These are phyloP conservation scores for Porcisia deanei DNA, from an alignment of 208 protist genomes.

Conservation along the genomic window DNA sequence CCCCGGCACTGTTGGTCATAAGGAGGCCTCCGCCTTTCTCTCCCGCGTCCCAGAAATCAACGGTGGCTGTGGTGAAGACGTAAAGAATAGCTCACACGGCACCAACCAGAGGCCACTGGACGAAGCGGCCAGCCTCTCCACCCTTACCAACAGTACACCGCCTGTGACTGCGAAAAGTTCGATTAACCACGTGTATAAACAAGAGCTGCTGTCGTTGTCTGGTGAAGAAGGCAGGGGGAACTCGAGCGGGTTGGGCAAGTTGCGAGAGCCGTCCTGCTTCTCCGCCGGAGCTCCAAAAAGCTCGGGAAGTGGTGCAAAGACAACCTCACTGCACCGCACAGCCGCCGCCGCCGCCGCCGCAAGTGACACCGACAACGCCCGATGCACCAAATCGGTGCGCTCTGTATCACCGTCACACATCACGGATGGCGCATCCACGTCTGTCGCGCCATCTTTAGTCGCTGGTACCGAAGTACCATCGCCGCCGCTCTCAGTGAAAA, in stretches of 20 bases:
- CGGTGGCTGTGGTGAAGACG: not conserved
- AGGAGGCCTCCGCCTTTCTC: not conserved
- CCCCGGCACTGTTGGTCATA: not conserved
- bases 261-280: not conserved
- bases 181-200: not conserved
- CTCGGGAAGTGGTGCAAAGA: not conserved
- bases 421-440: constrained; percentile 2
- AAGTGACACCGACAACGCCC: not conserved
- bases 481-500: not conserved
- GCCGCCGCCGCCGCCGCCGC: too few relatives aligned
- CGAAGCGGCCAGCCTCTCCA: not conserved
- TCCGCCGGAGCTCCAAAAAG: not conserved
- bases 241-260: not conserved
- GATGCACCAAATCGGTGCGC: not conserved
- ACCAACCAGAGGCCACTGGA: not conserved
- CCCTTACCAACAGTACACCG: not conserved
- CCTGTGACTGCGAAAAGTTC: not conserved
- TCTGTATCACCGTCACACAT: not conserved
- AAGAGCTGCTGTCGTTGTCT: not conserved
- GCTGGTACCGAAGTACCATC: not conserved
- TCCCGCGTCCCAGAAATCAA: not conserved
- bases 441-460: not conserved
- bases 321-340: not conserved
- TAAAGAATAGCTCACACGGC: not conserved
- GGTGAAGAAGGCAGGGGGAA: not conserved